A percentile compares a stretch with the other conserved stretches of the same genome.
Evolutionary conservation across 2,329 filamentous ascomycete genomes (phyloP).

Genomic region (Rhynchosporium secalis): DNA sequence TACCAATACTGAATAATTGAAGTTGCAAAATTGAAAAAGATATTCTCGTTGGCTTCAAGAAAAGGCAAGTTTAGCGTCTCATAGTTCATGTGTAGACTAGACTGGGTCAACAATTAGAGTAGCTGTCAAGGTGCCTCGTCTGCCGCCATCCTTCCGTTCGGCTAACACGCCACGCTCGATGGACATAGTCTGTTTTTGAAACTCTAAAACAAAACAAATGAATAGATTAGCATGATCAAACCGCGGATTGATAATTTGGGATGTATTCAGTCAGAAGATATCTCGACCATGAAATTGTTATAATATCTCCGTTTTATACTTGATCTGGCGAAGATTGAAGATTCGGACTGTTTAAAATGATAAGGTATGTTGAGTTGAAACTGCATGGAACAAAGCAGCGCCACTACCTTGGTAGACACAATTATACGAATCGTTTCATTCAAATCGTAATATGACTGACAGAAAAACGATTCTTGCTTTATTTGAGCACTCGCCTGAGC

Average conservation of each 20-base stretch:
- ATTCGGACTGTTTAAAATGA: too few species aligned
- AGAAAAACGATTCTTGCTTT: background rate
- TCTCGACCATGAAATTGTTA: too few species aligned
- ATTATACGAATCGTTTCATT: too few species aligned
- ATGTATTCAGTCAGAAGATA: too few species aligned
- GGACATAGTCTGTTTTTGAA: background rate
- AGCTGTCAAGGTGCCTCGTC: slow-evolving; percentile 2
- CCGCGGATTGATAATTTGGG: too few species aligned
- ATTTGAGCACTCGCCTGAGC: background rate
- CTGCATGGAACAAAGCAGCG: too few species aligned
- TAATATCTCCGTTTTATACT: too few species aligned
- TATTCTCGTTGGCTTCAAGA: background rate
- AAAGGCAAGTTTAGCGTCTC: background rate
- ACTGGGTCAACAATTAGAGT: background rate
- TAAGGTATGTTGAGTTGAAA: too few species aligned
- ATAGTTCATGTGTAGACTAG: background rate
- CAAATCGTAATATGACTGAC: background rate
- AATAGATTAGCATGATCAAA: too few species aligned
- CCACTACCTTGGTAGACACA: too few species aligned
- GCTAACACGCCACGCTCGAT: background rate
- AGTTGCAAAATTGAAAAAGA: background rate
- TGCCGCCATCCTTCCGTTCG: background rate
- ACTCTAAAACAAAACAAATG: background rate
- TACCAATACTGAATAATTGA: background rate
- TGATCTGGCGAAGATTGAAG: too few species aligned